Evolutionary conservation across 2,329 filamentous ascomycete genomes (phyloP).

Genomic region (Onygenales sp.): DNA sequence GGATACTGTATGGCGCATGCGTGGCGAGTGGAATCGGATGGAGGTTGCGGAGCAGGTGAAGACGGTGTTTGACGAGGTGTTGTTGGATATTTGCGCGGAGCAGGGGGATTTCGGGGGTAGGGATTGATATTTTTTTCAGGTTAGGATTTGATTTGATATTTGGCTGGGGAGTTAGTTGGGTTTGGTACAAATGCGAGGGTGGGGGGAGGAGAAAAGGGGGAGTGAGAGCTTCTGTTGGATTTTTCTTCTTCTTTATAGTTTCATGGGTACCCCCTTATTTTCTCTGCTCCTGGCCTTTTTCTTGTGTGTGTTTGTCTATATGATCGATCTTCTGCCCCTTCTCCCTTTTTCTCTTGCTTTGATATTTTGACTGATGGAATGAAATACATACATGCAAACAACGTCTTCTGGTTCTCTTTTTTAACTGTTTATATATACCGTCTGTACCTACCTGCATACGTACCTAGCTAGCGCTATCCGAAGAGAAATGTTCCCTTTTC

Average conservation of each 20-base stretch:
- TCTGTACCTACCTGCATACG: no score
- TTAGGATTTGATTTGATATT: no score
- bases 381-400: no score
- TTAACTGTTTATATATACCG: no score
- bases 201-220: no score
- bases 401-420: no score
- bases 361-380: neutral
- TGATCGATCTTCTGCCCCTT: neutral
- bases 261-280: neutral
- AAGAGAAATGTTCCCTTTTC: no score
- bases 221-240: neutral
- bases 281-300: neutral
- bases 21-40: slow-evolving; percentile 75
- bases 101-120: slow-evolving; percentile 13
- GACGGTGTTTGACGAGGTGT: slow-evolving; percentile 62
- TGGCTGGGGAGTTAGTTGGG: no score
- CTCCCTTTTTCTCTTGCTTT: slow-evolving; percentile 2
- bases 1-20: slow-evolving; percentile 74
- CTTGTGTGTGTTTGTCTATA: neutral
- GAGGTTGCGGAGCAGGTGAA: slow-evolving; percentile 56
- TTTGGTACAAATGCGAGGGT: no score
- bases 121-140: slow-evolving; percentile 15
- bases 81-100: slow-evolving; percentile 50
- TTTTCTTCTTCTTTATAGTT: neutral
- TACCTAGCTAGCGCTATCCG: no score